phyloP scores from a whole-genome alignment of 495 filamentous ascomycete genomes.

The Tuber indicum region DNA sequence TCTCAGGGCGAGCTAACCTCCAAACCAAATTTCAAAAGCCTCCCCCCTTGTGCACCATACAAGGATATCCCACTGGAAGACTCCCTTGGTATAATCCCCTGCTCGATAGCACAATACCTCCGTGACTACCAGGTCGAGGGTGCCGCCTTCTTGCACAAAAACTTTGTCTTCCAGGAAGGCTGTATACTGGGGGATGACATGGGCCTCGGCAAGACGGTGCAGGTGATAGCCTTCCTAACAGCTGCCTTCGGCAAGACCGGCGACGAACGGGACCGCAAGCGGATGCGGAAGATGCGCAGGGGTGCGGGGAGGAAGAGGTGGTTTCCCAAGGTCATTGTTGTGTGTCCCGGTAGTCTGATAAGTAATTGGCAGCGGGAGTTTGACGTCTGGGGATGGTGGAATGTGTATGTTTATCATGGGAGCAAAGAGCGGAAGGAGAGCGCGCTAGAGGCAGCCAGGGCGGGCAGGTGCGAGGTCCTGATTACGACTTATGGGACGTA shows the following conservation, averaged over 20 bases:
- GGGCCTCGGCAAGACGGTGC: slow-evolving; percentile 94
- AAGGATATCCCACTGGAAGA: slow-evolving; percentile 66
- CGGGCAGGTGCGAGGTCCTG: slow-evolving; percentile 75
- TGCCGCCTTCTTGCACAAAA: slow-evolving; percentile 75
- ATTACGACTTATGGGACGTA: slow-evolving; percentile 93
- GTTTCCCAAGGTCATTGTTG: slow-evolving; percentile 82
- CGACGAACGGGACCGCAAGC: slow-evolving; percentile 77
- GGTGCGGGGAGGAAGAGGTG: slow-evolving; percentile 49
- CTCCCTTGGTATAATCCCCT: slow-evolving; percentile 79
- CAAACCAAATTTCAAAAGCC: slow-evolving; percentile 44
- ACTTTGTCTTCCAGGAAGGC: slow-evolving; percentile 88
- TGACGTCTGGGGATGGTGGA: slow-evolving; percentile 91
- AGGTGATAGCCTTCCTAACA: slow-evolving; percentile 90
- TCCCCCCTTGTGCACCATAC: slow-evolving; percentile 50
- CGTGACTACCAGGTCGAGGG: slow-evolving; percentile 86
- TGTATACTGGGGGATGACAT: slow-evolving; percentile 93
- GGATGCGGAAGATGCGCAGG: slow-evolving; percentile 83
- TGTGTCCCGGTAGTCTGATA: slow-evolving; percentile 84
- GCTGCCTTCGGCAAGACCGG: slow-evolving; percentile 92
- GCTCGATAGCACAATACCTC: slow-evolving; percentile 85
- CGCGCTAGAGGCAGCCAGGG: slow-evolving; percentile 64
- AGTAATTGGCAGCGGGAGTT: slow-evolving; percentile 86
- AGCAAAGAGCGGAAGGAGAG: slow-evolving; percentile 55
- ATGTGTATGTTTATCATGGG: slow-evolving; percentile 76
- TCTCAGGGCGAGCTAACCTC: slow-evolving; percentile 65